These are phyloP conservation scores for Leptomonas pyrrhocoris DNA, from an alignment of 208 protist species.

Conservation along the genomic window DNA sequence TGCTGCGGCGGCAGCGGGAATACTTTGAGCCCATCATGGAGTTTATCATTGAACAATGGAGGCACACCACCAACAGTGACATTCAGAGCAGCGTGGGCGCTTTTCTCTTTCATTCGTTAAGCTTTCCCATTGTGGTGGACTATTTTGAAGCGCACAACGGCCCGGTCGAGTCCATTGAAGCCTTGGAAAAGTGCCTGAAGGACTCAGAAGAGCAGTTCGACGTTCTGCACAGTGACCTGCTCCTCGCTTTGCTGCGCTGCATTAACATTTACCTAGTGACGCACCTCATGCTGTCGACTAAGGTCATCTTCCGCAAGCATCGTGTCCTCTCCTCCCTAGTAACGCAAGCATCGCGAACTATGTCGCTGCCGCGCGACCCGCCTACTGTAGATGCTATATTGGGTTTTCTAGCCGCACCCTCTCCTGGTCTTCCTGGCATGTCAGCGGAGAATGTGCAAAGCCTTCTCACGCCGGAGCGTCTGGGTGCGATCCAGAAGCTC, in stretches of 20 bases:
- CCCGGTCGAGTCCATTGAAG: slow-evolving; percentile 49
- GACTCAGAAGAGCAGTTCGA: slow-evolving; percentile 78
- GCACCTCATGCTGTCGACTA: slow-evolving; percentile 83
- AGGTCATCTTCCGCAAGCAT: slow-evolving; percentile 85
- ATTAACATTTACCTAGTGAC: slow-evolving; percentile 82
- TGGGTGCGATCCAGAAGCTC: slow-evolving; percentile 56
- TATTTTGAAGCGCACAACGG: slow-evolving; percentile 73
- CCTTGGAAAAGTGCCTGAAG: slow-evolving; percentile 56
- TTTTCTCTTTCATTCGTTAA: slow-evolving; percentile 81
- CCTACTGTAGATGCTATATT: slow-evolving; percentile 76
- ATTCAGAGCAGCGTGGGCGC: slow-evolving; percentile 74
- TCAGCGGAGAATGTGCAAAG: slow-evolving; percentile 81
- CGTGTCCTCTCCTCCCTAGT: slow-evolving; percentile 66
- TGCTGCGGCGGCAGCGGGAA: slow-evolving; percentile 61
- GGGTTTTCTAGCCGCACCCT: slow-evolving; percentile 58
- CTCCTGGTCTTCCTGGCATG: slow-evolving; percentile 60
- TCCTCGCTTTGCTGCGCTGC: slow-evolving; percentile 66
- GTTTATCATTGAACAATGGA: slow-evolving; percentile 75
- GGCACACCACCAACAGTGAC: slow-evolving; percentile 51
- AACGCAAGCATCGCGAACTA: slow-evolving; percentile 68
- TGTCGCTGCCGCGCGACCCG: slow-evolving; percentile 71
- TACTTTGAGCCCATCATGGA: slow-evolving; percentile 77
- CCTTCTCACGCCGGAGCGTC: slow-evolving; percentile 65
- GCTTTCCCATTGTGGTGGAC: slow-evolving; percentile 76
- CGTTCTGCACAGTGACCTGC: slow-evolving; percentile 56